phyloP scores from a whole-genome alignment of 345 rosid species.

The Boechera stricta region DNA sequence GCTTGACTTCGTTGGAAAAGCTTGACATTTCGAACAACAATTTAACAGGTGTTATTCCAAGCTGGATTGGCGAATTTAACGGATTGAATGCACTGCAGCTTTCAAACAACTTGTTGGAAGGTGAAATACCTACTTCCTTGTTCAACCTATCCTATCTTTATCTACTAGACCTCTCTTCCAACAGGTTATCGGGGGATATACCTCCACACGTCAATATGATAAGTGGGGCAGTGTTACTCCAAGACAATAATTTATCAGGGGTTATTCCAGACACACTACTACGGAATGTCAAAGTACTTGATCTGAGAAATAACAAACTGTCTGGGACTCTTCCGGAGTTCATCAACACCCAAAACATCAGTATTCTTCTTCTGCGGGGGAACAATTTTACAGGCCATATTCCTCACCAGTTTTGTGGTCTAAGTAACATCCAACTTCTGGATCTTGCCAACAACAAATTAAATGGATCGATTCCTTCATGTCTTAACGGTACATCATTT shows the following conservation, averaged over 20 bases:
- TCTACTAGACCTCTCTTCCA: neutral
- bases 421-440: neutral
- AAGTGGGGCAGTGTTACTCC: neutral
- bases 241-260: neutral
- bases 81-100: accelerated
- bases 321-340: neutral
- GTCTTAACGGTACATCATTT: neutral
- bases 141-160: accelerated
- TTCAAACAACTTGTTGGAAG: neutral
- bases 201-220: neutral
- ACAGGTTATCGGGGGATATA: neutral
- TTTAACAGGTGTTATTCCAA: neutral
- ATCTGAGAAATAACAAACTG: neutral
- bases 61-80: neutral
- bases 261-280: neutral
- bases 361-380: neutral
- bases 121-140: neutral
- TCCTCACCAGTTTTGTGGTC: neutral
- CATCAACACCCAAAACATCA: neutral
- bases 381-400: neutral
- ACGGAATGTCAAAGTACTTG: neutral
- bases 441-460: neutral
- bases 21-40: neutral
- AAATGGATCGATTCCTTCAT: neutral
- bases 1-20: accelerated